These are phyloP conservation scores for Crithidia expoeki DNA, from an alignment of 208 protist genomes.

Conservation along the genomic window DNA sequence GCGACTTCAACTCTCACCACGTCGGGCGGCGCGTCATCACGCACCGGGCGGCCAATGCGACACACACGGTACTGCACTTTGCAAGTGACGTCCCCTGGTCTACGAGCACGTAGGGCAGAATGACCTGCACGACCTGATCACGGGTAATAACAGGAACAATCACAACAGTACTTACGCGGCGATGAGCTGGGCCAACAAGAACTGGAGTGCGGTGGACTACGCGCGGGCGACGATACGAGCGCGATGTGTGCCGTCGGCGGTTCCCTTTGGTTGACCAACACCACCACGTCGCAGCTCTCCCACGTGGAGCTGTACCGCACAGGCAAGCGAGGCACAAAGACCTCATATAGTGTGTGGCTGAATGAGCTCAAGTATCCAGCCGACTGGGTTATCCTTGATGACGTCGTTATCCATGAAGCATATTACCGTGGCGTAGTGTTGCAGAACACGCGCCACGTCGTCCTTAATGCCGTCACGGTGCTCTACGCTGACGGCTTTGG, in stretches of 20 bases:
- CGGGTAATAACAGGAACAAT: neutral
- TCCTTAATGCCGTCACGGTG: slow-evolving; percentile 23
- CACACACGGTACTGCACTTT: slow-evolving; percentile 36
- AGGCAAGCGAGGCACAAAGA: slow-evolving; percentile 41
- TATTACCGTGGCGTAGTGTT: slow-evolving; percentile 49
- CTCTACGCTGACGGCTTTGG: slow-evolving; percentile 36
- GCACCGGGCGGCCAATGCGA: slow-evolving; percentile 16
- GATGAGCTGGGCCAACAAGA: neutral
- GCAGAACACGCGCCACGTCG: slow-evolving; percentile 34
- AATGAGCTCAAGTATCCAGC: slow-evolving; percentile 19
- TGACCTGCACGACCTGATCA: neutral
- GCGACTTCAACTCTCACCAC: slow-evolving; percentile 32
- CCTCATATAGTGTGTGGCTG: slow-evolving; percentile 39
- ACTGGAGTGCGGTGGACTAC: slow-evolving; percentile 4
- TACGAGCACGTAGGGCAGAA: slow-evolving; percentile 32
- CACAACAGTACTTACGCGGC: neutral
- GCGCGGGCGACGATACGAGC: slow-evolving; percentile 33
- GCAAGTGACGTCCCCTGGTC: slow-evolving; percentile 27
- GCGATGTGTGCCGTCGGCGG: slow-evolving; percentile 33
- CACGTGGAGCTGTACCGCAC: slow-evolving; percentile 49
- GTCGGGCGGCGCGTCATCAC: slow-evolving; percentile 44
- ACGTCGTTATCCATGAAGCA: slow-evolving; percentile 34
- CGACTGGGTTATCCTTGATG: slow-evolving; percentile 22
- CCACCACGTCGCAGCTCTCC: slow-evolving; percentile 18
- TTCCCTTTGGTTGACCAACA: slow-evolving; percentile 19